These are phyloP conservation scores for Cytidiella melzeri DNA, from an alignment of 768 basidiomycete species.

Conservation along the genomic window DNA sequence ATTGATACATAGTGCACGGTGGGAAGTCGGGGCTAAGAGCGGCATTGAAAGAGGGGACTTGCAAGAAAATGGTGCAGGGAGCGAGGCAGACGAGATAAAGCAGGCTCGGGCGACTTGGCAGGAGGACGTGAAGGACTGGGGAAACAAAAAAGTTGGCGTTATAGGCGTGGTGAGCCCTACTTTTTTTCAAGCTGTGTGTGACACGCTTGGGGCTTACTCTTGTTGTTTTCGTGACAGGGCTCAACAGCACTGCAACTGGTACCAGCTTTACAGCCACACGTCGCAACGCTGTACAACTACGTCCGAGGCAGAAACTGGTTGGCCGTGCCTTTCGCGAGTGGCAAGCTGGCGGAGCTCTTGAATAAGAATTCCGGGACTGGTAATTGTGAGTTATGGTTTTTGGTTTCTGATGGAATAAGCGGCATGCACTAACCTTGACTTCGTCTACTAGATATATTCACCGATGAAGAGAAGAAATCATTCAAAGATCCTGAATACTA, in stretches of 20 bases:
- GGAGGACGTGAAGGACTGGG: constrained; percentile 43
- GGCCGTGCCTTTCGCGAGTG: constrained; percentile 37
- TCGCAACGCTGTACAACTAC: constrained; percentile 44
- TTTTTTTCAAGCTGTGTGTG: no score
- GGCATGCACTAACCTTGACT: constrained; percentile 34
- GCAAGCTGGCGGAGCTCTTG: constrained; percentile 34
- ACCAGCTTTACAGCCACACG: constrained; percentile 48
- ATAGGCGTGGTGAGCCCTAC: constrained; percentile 58
- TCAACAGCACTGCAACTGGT: constrained; percentile 60
- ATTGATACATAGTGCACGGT: constrained; percentile 58
- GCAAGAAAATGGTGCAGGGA: no score
- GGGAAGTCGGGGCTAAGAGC: constrained; percentile 33
- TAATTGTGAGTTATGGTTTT: constrained; percentile 42
- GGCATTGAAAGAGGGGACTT: no score
- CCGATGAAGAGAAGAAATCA: constrained; percentile 41
- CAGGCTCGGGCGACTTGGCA: constrained; percentile 25
- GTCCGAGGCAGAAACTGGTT: constrained; percentile 60
- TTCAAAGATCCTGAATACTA: constrained; percentile 47
- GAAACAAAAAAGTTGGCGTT: constrained; percentile 47
- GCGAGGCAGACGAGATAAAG: no score
- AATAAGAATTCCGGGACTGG: constrained; percentile 29
- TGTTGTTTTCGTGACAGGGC: no score
- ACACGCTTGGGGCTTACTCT: no score
- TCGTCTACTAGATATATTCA: constrained; percentile 47
- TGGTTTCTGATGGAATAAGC: no score